Evolutionary conservation across 768 basidiomycete genomes (phyloP).

Genomic region (Pulveroboletus sp.): DNA sequence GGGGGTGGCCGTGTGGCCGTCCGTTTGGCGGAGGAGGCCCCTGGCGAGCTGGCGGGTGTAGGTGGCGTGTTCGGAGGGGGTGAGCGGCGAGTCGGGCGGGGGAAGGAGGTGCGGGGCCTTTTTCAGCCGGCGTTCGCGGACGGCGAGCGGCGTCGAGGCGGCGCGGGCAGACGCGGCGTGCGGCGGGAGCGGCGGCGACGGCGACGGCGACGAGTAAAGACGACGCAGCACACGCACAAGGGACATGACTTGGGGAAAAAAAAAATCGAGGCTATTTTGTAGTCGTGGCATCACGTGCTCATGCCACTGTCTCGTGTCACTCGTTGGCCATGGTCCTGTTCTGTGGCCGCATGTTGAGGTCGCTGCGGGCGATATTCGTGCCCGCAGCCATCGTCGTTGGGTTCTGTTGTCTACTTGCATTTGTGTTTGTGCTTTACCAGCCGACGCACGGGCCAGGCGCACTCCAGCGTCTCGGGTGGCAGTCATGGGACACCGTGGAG

Average conservation of each 20-base stretch:
- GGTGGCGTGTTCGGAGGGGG: conserved; percentile 60
- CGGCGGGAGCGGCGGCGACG: conserved; percentile 36
- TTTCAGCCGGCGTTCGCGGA: conserved; percentile 60
- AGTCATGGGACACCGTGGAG: conserved; percentile 72
- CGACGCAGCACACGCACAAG: background rate
- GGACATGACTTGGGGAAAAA: no score
- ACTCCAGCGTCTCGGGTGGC: conserved; percentile 80
- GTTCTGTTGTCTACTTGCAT: conserved; percentile 72
- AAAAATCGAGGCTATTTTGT: no score
- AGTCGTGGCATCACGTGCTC: no score
- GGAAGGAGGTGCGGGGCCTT: conserved; percentile 42
- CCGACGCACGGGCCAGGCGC: conserved; percentile 70
- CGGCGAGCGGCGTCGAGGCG: conserved; percentile 69
- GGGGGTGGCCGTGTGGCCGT: conserved; percentile 42
- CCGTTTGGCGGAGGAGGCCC: conserved; percentile 42
- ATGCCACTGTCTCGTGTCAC: background rate
- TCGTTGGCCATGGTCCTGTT: conserved; percentile 35
- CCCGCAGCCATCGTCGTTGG: conserved; percentile 60
- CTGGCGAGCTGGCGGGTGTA: conserved; percentile 58
- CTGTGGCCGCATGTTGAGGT: conserved; percentile 46
- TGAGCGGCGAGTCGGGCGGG: conserved; percentile 50
- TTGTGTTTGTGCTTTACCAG: conserved; percentile 79
- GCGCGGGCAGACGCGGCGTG: conserved; percentile 52
- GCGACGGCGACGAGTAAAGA: conserved; percentile 25
- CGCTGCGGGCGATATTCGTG: conserved; percentile 50